phyloP scores from a whole-genome alignment of 192 early-diverging fungal species.

The Podila epicladia region DNA sequence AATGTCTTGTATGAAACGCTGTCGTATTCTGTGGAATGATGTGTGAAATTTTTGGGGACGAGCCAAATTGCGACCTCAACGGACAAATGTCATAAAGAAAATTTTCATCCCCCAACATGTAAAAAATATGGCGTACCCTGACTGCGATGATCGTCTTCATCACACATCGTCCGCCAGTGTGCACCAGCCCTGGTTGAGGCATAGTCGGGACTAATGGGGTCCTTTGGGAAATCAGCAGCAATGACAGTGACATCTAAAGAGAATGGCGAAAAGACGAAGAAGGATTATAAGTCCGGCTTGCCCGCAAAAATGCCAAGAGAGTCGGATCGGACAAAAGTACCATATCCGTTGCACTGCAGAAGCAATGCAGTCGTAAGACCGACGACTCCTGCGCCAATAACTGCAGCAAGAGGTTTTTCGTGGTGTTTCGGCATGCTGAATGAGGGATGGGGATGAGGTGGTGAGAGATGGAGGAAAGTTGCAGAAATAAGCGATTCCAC shows the following conservation, averaged over 20 bases:
- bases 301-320: neutral
- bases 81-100: neutral
- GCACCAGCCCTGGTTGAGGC: conserved; percentile 65
- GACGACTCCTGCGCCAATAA: conserved; percentile 81
- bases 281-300: neutral
- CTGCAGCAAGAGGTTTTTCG: conserved; percentile 35
- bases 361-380: conserved; percentile 78
- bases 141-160: conserved; percentile 38
- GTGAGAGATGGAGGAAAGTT: neutral
- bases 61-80: neutral
- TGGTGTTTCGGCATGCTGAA: conserved; percentile 19
- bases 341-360: conserved; percentile 64
- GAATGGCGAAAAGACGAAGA: neutral
- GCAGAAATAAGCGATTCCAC: neutral
- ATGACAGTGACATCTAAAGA: conserved; percentile 66
- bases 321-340: conserved; percentile 10
- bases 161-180: conserved; percentile 48
- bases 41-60: neutral
- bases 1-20: conserved; percentile 53
- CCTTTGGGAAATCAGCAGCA: conserved; percentile 64
- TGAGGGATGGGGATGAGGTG: neutral
- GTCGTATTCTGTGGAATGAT: conserved; percentile 45
- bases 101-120: no score
- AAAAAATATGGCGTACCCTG: conserved; percentile 31
- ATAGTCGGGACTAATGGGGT: conserved; percentile 54